Evolutionary conservation across 1,284 basidiomycete genomes (phyloP), one percentile per base, ranked within the genome.

Genomic region (Pseudozyma pruni): DNA sequence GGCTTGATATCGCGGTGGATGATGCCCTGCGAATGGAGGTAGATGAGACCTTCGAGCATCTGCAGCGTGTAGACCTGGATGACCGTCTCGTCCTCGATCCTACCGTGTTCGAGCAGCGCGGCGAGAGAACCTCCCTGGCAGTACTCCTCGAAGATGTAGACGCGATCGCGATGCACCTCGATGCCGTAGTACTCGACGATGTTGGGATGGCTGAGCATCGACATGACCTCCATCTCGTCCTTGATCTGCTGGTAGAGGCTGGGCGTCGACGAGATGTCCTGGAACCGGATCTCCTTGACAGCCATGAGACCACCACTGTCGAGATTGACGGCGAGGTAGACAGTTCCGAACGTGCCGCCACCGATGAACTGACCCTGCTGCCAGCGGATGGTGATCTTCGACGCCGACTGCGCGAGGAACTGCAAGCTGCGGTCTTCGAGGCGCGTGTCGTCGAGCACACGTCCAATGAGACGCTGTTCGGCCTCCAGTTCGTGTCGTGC

Each of bases 171-270:
- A 83, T 98, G 95, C 6, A 98, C 95, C 83, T 99, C 96, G 75
- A 99, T 96, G 34, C 96, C 96, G 81, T 97, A 98, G 84, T 98
- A 99, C 83, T 98, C 94, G 58, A 99, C 96, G 54, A 98, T 91
- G 80, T 99, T 98, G 14, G 93, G 93, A 83, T 99, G 96, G 72
- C 92, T 91, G 29, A 99, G 87, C 90, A 98, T 91, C 84, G 96
- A 93, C 96, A 99, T 99, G 63, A 98, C 94, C 74, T 89, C 91
- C 70, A 98, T 90, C 84, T 99, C 96, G 83, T 98, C 94, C 82
- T 90, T 91, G 84, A 99, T 97, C 81, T 96, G 93, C 69, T 92
- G 88, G 84, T 94, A 83, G 13, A 85, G 71, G 39, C 74, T 74
- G 3, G 84, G 83, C 89, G 43, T 91, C 87, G 48, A 94, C 84